A percentile compares a stretch with the other conserved stretches of the same genome.
These are phyloP conservation scores for Fusarium sarcochroum DNA, from an alignment of 2,329 filamentous ascomycete species.

Conservation along the genomic window DNA sequence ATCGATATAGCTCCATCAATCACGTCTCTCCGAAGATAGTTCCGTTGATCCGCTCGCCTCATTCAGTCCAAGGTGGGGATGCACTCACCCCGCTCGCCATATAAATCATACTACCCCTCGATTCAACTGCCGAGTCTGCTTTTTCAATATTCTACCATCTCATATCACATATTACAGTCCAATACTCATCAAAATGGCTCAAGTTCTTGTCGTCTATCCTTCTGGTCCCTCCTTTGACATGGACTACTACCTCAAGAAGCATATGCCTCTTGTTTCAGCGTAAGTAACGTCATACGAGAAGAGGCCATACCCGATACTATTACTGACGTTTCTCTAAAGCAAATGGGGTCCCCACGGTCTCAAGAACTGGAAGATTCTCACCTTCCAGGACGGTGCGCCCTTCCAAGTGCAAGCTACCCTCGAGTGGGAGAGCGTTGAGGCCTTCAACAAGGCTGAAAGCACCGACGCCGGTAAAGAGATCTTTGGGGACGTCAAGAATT, in stretches of 20 bases:
- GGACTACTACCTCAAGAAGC: constrained; percentile 46
- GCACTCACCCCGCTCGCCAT: constrained; percentile 13
- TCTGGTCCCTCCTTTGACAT: constrained; percentile 47
- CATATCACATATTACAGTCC: not conserved
- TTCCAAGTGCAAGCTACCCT: constrained; percentile 47
- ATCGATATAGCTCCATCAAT: constrained; percentile 13
- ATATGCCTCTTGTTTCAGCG: constrained; percentile 47
- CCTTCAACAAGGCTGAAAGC: constrained; percentile 31
- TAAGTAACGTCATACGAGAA: constrained; percentile 23
- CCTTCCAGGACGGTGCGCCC: constrained; percentile 31
- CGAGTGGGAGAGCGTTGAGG: constrained; percentile 41
- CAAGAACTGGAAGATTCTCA: constrained; percentile 41
- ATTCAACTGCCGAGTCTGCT: constrained; percentile 12
- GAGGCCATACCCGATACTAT: not conserved
- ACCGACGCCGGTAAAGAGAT: constrained; percentile 16
- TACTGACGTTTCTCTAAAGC: constrained; percentile 12
- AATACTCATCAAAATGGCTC: constrained; percentile 36
- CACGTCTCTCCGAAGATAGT: constrained; percentile 4
- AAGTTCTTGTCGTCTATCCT: constrained; percentile 46
- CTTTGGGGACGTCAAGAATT: constrained; percentile 47
- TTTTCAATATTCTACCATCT: not conserved
- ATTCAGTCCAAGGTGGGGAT: constrained; percentile 20
- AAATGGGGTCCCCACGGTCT: constrained; percentile 41
- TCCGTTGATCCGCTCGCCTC: constrained; percentile 28
- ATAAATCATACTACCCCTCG: constrained; percentile 26